These are phyloP conservation scores for Excoecaria agallocha DNA, from an alignment of 345 rosid species.

Conservation along the genomic window DNA sequence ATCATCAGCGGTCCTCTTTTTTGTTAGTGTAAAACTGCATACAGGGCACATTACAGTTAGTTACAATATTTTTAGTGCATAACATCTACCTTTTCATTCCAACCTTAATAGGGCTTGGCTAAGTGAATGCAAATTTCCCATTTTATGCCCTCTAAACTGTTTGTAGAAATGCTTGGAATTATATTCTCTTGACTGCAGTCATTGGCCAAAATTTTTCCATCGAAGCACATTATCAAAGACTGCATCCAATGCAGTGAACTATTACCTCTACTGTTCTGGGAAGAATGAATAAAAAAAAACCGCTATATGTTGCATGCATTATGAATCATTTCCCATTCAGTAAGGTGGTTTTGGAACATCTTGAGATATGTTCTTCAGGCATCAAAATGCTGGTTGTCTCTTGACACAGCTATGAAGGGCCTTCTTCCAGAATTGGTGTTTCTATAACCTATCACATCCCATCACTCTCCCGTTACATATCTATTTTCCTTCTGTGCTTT, in stretches of 20 bases:
- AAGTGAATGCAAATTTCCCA: not conserved
- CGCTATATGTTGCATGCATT: not conserved
- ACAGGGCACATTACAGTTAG: not conserved
- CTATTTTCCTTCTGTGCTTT: not conserved
- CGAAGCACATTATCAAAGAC: no score
- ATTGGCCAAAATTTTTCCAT: not conserved
- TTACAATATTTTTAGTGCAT: not conserved
- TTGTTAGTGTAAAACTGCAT: slow-evolving; percentile 1
- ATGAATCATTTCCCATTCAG: not conserved
- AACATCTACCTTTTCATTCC: not conserved
- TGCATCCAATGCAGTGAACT: no score
- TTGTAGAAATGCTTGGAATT: not conserved
- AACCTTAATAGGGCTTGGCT: not conserved
- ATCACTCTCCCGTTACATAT: not conserved
- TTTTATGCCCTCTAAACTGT: not conserved
- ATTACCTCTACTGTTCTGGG: not conserved
- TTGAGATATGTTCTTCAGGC: not conserved
- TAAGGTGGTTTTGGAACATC: not conserved
- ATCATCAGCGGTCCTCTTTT: slow-evolving; percentile 14
- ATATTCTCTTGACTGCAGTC: not conserved
- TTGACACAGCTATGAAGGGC: not conserved
- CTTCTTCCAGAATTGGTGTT: not conserved
- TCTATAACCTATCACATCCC: not conserved
- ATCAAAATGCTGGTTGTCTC: not conserved
- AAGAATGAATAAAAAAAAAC: not conserved